Evolutionary conservation across 2,329 filamentous ascomycete species (phyloP).

Genomic region (Fusarium udum): DNA sequence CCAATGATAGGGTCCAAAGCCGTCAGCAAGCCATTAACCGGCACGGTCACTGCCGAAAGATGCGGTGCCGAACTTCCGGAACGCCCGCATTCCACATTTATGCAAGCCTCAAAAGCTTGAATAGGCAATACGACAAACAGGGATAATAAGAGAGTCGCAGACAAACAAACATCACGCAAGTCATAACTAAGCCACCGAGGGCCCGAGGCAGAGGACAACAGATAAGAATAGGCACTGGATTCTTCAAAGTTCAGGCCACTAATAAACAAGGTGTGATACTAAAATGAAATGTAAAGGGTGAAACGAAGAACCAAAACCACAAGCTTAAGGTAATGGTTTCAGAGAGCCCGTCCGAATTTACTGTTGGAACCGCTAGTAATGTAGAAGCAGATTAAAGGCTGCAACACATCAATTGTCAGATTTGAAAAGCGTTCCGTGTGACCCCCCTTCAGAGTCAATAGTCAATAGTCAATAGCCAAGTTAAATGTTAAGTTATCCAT

Average conservation of each 20-base stretch:
- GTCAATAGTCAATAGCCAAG: background rate
- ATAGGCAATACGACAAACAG: background rate
- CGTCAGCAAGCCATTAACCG: conserved; percentile 35
- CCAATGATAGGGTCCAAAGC: background rate
- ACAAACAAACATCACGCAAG: background rate
- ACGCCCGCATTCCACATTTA: conserved; percentile 25
- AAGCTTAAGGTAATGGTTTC: conserved; percentile 57
- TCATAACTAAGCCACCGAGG: background rate
- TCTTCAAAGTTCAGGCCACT: background rate
- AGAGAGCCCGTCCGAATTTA: conserved; percentile 65
- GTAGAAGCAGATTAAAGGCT: conserved; percentile 63
- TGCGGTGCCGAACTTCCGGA: conserved; percentile 44
- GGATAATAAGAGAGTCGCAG: background rate
- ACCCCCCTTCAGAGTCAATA: background rate
- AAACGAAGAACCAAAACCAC: conserved; percentile 71
- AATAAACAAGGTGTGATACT: background rate
- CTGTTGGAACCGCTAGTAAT: conserved; percentile 67
- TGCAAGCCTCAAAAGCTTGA: conserved; percentile 13
- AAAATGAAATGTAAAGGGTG: conserved; percentile 63
- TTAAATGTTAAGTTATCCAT: background rate
- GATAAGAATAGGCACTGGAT: background rate
- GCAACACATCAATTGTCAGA: conserved; percentile 65
- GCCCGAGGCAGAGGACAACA: background rate
- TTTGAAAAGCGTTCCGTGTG: conserved; percentile 44
- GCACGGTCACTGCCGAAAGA: conserved; percentile 35